A percentile compares a stretch with the other conserved stretches of the same genome.
phyloP scores from a whole-genome alignment of 1,284 basidiomycete genomes.

The Trametes pubescens region DNA sequence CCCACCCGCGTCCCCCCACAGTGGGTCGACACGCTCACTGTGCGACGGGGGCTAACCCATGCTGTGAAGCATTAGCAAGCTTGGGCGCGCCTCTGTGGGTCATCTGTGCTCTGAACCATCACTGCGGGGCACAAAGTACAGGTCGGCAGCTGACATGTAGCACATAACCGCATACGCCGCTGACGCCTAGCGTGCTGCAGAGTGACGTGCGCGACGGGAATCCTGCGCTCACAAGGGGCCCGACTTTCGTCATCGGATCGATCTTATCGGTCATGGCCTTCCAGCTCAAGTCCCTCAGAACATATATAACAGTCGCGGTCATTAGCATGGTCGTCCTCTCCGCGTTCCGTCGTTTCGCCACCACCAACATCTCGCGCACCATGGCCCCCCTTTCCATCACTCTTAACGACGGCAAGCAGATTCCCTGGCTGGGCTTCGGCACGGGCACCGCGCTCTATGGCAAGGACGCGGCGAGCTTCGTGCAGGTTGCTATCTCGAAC shows the following conservation, averaged over 20 bases:
- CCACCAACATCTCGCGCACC: conserved; percentile 19
- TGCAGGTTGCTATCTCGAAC: conserved; percentile 61
- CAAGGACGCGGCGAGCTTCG: conserved; percentile 59
- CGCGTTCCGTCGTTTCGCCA: conserved; percentile 34
- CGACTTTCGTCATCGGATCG: conserved; percentile 23
- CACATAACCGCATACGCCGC: neutral
- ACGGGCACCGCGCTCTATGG: conserved; percentile 68
- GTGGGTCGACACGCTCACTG: too few species aligned
- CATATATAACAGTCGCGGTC: conserved; percentile 30
- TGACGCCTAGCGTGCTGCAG: neutral
- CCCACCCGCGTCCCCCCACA: neutral
- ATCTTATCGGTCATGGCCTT: conserved; percentile 21
- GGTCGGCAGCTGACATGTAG: neutral
- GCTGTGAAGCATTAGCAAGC: conserved; percentile 3
- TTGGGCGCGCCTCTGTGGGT: neutral
- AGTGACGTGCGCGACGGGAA: conserved; percentile 9
- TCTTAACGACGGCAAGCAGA: conserved; percentile 65
- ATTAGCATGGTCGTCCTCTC: conserved; percentile 28
- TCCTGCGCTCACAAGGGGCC: neutral
- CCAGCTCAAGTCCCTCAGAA: conserved; percentile 18
- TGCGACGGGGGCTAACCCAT: neutral
- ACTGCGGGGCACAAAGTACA: neutral
- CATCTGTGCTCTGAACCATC: neutral
- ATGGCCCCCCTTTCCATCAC: conserved; percentile 52
- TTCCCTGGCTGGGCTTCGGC: conserved; percentile 75